Conservation (phyloP, 2,329 filamentous ascomycete genomes). For the Ophiosphaerella korrae region DNA sequence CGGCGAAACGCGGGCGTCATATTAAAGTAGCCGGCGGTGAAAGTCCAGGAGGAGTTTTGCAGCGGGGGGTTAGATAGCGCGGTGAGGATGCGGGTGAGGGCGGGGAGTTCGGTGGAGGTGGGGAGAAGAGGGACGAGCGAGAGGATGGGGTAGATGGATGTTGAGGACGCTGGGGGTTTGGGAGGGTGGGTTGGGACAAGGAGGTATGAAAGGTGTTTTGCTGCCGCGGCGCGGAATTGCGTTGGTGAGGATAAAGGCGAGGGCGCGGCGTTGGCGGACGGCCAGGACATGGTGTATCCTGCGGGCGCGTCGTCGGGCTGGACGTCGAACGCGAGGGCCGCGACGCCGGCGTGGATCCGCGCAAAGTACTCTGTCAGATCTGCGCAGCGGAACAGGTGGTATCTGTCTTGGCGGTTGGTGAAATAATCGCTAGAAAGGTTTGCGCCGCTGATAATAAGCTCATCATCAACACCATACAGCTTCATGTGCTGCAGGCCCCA, state of each 20-base stretch:
- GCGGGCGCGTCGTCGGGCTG: conserved; percentile 62
- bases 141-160: conserved; percentile 78
- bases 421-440: conserved; percentile 96
- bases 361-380: conserved; percentile 83
- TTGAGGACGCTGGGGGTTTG: conserved; percentile 26
- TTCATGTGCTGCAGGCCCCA: conserved; percentile 99
- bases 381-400: conserved; percentile 84
- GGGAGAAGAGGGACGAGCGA: conserved; percentile 89
- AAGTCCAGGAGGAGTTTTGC: conserved; percentile 81
- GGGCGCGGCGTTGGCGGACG: conserved; percentile 71
- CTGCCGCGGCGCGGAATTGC: conserved; percentile 73
- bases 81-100: conserved; percentile 74
- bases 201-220: conserved; percentile 68
- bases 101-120: conserved; percentile 85
- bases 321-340: conserved; percentile 81
- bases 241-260: conserved; percentile 73
- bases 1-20: conserved; percentile 83
- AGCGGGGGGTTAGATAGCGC: conserved; percentile 71
- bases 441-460: conserved; percentile 87
- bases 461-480: conserved; percentile 92
- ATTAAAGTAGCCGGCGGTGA: conserved; percentile 98
- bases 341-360: conserved; percentile 75
- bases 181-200: conserved; percentile 53
- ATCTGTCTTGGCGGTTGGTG: conserved; percentile 91
- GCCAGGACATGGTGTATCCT: conserved; percentile 71